These are phyloP conservation scores for Eimeria zaria DNA, from an alignment of 169 alveolate species.

Conservation along the genomic window DNA sequence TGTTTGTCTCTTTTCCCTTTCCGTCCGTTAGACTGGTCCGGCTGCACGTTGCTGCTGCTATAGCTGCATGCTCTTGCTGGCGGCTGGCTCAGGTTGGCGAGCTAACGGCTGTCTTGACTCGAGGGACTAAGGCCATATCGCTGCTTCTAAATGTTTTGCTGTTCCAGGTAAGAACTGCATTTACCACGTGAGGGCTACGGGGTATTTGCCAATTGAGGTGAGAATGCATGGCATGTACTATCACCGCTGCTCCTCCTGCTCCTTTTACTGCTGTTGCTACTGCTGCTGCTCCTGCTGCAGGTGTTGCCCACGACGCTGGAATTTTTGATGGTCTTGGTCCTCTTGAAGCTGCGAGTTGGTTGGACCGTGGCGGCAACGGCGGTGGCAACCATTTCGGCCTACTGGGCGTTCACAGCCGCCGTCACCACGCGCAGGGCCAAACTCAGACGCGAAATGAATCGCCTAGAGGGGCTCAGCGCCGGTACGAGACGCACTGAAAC, in stretches of 20 bases:
- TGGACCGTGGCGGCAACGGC: constrained; percentile 87
- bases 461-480: constrained; percentile 86
- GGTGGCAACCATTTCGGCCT: constrained; percentile 86
- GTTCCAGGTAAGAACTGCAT: constrained; percentile 83
- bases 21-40: not conserved
- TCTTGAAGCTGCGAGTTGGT: constrained; percentile 86
- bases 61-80: not conserved
- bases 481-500: constrained; percentile 18
- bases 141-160: constrained; percentile 86
- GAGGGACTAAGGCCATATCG: constrained; percentile 88
- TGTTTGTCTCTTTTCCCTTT: not conserved
- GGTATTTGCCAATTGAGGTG: not conserved
- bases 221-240: not conserved
- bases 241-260: not conserved
- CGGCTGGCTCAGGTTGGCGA: constrained; percentile 85
- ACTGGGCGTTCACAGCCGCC: constrained; percentile 87
- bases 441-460: constrained; percentile 86
- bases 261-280: not conserved
- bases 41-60: not conserved
- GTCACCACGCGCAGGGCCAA: constrained; percentile 86
- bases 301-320: constrained; percentile 88
- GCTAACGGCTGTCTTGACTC: constrained; percentile 85
- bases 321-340: constrained; percentile 84
- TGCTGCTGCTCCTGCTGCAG: constrained; percentile 83
- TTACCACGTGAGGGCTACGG: not conserved